Conservation (phyloP, 257 asterid species). For the Fraxinus excelsior region DNA sequence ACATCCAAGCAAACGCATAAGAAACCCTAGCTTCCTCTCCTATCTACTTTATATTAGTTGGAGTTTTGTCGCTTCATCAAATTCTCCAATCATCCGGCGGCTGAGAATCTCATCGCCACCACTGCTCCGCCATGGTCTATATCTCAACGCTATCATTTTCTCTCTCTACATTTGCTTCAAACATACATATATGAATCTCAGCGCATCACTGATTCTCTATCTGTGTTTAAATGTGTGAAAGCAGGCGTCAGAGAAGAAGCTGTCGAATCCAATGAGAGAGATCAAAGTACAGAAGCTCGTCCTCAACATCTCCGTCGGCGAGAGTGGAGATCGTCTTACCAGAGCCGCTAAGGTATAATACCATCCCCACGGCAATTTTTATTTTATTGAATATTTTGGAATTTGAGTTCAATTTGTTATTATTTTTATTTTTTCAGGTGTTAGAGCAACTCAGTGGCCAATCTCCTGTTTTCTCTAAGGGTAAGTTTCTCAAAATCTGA, state of each 20-base stretch:
- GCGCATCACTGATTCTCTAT: not conserved
- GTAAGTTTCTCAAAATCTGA: slow-evolving; percentile 14
- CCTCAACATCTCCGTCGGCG: slow-evolving; percentile 54
- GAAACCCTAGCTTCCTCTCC: not conserved
- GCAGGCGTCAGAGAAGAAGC: slow-evolving; percentile 51
- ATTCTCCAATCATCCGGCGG: not conserved
- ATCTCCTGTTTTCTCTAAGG: slow-evolving; percentile 45
- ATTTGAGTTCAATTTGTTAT: not conserved
- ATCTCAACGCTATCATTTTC: not conserved
- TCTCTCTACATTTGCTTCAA: not conserved
- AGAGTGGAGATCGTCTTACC: slow-evolving; percentile 59
- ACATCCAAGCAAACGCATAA: not conserved
- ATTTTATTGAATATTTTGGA: not conserved
- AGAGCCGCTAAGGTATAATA: slow-evolving; percentile 48
- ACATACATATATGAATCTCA: not conserved
- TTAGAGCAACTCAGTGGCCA: slow-evolving; percentile 50
- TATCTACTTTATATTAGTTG: not conserved
- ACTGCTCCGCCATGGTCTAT: not conserved
- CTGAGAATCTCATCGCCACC: not conserved
- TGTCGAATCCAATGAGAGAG: slow-evolving; percentile 52
- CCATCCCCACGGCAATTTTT: not conserved
- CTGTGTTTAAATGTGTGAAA: slow-evolving; percentile 9
- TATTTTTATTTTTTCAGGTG: slow-evolving; percentile 24
- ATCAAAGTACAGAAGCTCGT: slow-evolving; percentile 55
- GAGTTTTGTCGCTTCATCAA: not conserved